Percentiles rank a stretch among this genome's conserved stretches.
These are phyloP conservation scores for Apiosordaria backusii DNA, from an alignment of 495 filamentous ascomycete species.

Conservation along the genomic window DNA sequence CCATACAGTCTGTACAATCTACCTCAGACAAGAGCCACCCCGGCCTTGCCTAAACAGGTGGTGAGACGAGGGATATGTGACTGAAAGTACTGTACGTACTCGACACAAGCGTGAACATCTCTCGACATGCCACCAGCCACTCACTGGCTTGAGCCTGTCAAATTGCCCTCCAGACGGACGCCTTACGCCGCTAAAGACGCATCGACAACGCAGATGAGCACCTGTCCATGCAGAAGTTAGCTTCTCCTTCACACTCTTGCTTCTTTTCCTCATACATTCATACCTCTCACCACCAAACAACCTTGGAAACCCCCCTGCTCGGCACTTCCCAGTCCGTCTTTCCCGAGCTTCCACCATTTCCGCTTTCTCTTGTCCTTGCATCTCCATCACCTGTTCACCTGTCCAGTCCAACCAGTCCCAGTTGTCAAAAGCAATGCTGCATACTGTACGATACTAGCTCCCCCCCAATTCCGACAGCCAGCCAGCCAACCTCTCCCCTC, in stretches of 20 bases:
- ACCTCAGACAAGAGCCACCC: background rate
- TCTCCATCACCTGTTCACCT: too few species aligned
- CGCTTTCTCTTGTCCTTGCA: background rate
- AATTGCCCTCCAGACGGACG: background rate
- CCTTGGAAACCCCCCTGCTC: background rate
- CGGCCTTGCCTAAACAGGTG: background rate
- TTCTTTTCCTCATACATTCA: background rate
- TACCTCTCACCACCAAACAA: background rate
- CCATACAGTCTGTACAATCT: background rate
- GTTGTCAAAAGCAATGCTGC: too few species aligned
- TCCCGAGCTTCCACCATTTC: background rate
- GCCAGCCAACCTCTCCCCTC: too few species aligned
- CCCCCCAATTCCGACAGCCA: background rate
- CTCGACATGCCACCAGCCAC: background rate
- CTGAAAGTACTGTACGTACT: background rate
- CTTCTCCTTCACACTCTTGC: background rate
- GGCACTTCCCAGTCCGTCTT: background rate
- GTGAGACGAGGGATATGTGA: background rate
- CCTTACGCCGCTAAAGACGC: background rate
- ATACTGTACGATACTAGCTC: background rate
- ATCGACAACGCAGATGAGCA: background rate
- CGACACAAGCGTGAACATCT: background rate
- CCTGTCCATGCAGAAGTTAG: background rate
- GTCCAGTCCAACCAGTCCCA: too few species aligned
- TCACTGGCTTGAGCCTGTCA: background rate